Conservation (phyloP, 257 asterid species). For the Asclepias syriaca region DNA sequence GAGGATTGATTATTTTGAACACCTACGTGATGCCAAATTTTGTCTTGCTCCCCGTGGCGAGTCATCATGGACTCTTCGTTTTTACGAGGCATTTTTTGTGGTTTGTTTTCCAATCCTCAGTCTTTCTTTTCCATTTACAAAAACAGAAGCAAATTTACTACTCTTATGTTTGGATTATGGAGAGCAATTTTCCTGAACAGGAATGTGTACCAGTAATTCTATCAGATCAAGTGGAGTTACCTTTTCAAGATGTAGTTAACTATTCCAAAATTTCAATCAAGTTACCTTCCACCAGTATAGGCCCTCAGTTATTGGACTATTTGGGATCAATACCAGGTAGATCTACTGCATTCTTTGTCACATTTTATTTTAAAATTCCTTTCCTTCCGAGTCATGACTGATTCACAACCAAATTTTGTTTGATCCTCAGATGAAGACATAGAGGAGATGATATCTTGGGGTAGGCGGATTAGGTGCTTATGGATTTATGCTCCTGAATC, state of each 20-base stretch:
- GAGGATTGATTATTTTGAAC: conserved; percentile 71
- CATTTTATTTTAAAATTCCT: neutral
- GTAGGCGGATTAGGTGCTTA: conserved; percentile 71
- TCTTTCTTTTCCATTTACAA: neutral
- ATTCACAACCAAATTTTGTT: conserved; percentile 4
- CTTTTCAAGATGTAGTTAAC: conserved; percentile 74
- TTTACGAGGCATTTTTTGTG: conserved; percentile 96
- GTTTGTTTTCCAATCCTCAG: conserved; percentile 32
- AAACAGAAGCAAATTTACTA: neutral
- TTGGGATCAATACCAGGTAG: conserved; percentile 85
- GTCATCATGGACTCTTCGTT: conserved; percentile 99
- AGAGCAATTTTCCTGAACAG: conserved; percentile 36
- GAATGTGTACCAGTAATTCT: conserved; percentile 90
- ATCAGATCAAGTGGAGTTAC: conserved; percentile 89
- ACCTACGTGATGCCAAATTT: conserved; percentile 88
- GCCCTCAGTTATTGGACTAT: conserved; percentile 66
- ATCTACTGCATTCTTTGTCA: conserved; percentile 6
- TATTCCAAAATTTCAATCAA: conserved; percentile 78
- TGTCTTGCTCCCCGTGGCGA: conserved; percentile 98
- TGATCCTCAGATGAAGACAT: conserved; percentile 50
- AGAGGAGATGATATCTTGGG: conserved; percentile 71
- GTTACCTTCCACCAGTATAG: conserved; percentile 82
- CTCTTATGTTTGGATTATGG: conserved; percentile 17
- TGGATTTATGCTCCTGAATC: conserved; percentile 75
- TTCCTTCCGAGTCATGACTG: neutral